A percentile compares a stretch with the other conserved stretches of the same genome.
Evolutionary conservation across 352 stramenopile genomes (phyloP).

Genomic region (Phytophthora hibernalis): DNA sequence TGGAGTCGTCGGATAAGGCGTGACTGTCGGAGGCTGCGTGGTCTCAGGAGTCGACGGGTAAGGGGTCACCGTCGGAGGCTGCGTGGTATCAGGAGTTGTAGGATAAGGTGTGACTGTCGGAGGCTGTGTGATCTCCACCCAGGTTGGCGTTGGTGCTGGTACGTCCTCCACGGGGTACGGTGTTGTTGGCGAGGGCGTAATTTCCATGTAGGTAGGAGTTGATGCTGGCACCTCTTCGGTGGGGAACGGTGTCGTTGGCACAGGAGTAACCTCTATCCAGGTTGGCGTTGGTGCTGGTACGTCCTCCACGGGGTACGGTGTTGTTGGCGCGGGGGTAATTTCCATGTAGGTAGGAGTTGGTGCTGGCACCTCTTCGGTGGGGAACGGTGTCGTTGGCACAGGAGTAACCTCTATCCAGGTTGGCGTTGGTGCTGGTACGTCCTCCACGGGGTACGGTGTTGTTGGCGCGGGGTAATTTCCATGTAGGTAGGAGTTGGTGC

Average conservation of each 20-base stretch:
- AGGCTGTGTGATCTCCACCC: background rate
- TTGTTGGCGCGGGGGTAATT: slow-evolving; percentile 18
- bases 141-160: background rate
- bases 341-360: background rate
- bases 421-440: slow-evolving; percentile 10
- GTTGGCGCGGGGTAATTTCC: too few species aligned
- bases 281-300: slow-evolving; percentile 8
- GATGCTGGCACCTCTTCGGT: background rate
- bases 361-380: background rate
- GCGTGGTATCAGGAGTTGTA: background rate
- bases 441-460: background rate
- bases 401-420: slow-evolving; percentile 5
- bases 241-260: slow-evolving; percentile 12
- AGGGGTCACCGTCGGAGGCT: background rate
- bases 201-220: too few species aligned
- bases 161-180: background rate
- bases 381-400: slow-evolving; percentile 12
- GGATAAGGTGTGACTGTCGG: slow-evolving; percentile 1
- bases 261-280: background rate
- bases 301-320: slow-evolving; percentile 7
- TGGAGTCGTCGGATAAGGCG: slow-evolving; percentile 1
- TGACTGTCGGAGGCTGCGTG: background rate
- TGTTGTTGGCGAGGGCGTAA: slow-evolving; percentile 15
- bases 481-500: too few species aligned
- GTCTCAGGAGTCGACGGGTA: background rate